Evolutionary conservation across 805 yeast species (phyloP), one percentile per base, ranked within the genome.

Genomic region (Lipomyces kockii): DNA sequence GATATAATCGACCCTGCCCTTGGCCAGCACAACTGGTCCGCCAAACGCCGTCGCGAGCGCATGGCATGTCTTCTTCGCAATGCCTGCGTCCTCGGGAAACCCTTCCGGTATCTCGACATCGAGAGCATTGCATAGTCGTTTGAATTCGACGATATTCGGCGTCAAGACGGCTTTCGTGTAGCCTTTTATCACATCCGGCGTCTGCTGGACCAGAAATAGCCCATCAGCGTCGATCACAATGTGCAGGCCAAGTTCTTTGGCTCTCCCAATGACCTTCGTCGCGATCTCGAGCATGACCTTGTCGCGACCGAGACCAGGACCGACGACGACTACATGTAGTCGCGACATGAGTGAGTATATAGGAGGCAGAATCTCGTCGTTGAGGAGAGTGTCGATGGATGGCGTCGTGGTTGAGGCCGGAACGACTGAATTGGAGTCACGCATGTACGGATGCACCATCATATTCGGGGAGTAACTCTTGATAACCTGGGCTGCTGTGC

Each of bases 291-390:
- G 77, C 91, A 92, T 89, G 46, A 84, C 74, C 3, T 78, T 77
- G 76, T 92, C 97, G 60, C 99, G 82, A 0, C 99, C 99, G 66
- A 93, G 84, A 0, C 98, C 99, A 0, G 98, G 98, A 0, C 98
- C 98, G 51, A 94, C 83, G 1, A 95, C 91, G 34, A 92, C 87
- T 7, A 88, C 90, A 74, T 94, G 97, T 67, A 92, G 85, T 58
- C 96, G 79, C 49, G 83, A 82, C 49, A 94, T 78, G 27, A 93
- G 74, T 0, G 80, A 64, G 25, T 76, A 72, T n/a, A 91, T 83
- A 74, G 86, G 86, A 29, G 87, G 86, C 74, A 89, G 70, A 12
- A 90, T 81, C 27, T 72, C 70, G 9, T 69, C 66, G 17, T 74
- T 76, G 34, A 74, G 74, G 2, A 73, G 14, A 57, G 46, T 11